Percentiles rank a stretch among this genome's conserved stretches.
Evolutionary conservation across 2,329 filamentous ascomycete species (phyloP).

Genomic region (Teratosphaeria pseudoeucalypti): DNA sequence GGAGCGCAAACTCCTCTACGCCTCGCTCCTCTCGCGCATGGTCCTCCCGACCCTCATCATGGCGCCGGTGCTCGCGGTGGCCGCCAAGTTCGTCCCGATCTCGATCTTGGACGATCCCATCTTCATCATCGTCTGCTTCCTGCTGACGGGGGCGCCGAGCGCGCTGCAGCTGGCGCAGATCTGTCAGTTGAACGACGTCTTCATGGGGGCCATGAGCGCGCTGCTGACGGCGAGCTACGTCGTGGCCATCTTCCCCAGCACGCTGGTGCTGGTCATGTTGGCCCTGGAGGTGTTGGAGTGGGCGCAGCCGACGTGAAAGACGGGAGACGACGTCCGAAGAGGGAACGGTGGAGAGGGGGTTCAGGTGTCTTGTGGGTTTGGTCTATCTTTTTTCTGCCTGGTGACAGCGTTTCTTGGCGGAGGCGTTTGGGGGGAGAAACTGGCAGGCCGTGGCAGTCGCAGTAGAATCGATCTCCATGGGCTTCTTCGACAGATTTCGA

Average conservation of each 20-base stretch:
- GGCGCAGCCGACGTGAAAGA: constrained; percentile 39
- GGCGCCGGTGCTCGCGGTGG: constrained; percentile 76
- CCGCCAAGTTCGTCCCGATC: constrained; percentile 82
- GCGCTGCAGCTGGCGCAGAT: constrained; percentile 94
- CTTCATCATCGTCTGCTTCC: constrained; percentile 94
- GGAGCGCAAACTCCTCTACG: constrained; percentile 70
- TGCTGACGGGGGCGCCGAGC: constrained; percentile 86
- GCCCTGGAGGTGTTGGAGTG: constrained; percentile 89
- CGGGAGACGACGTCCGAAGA: too few relatives aligned
- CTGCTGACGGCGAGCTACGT: constrained; percentile 95
- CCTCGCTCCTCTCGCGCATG: constrained; percentile 82
- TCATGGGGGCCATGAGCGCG: constrained; percentile 85
- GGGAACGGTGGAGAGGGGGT: neutral
- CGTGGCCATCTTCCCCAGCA: constrained; percentile 89
- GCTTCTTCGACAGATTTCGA: neutral
- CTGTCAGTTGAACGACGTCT: constrained; percentile 95
- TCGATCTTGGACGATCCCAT: constrained; percentile 96
- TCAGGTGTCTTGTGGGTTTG: neutral
- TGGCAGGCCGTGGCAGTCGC: neutral
- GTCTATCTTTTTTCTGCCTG: neutral
- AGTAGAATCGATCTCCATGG: neutral
- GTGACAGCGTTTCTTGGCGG: neutral
- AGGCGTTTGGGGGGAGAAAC: neutral
- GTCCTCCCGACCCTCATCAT: constrained; percentile 82
- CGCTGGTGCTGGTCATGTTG: constrained; percentile 77